These are phyloP conservation scores for Leptographium galeiforme DNA, from an alignment of 2,329 filamentous ascomycete genomes.

Conservation along the genomic window DNA sequence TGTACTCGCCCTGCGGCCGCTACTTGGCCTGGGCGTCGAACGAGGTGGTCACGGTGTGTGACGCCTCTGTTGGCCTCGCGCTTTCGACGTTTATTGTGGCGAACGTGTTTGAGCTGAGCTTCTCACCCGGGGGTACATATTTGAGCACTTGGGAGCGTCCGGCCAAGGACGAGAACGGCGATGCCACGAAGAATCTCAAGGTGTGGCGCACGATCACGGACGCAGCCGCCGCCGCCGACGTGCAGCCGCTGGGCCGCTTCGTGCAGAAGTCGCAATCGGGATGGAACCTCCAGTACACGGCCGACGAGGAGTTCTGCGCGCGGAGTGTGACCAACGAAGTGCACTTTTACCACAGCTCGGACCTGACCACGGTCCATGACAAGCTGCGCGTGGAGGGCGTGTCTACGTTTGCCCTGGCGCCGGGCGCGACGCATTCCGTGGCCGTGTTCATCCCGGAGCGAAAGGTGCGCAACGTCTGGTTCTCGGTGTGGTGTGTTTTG, in stretches of 20 bases:
- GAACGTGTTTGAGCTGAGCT: conserved; percentile 87
- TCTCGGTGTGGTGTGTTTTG: not conserved
- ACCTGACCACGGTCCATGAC: conserved; percentile 83
- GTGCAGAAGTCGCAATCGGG: conserved; percentile 92
- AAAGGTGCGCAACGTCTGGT: conserved; percentile 48
- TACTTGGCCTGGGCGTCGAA: conserved; percentile 92
- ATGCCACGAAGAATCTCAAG: conserved; percentile 92
- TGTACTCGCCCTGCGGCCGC: conserved; percentile 88
- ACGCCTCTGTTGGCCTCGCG: conserved; percentile 62
- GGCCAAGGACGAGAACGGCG: conserved; percentile 81
- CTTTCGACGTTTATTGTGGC: conserved; percentile 62
- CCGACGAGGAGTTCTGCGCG: conserved; percentile 86
- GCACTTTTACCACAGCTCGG: conserved; percentile 84
- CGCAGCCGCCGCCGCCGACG: conserved; percentile 40
- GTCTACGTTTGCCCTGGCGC: conserved; percentile 75
- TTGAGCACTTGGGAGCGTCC: conserved; percentile 95
- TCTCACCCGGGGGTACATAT: conserved; percentile 84
- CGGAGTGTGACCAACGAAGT: conserved; percentile 93
- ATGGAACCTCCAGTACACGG: conserved; percentile 95
- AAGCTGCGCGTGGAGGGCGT: conserved; percentile 89
- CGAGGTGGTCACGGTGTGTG: conserved; percentile 74
- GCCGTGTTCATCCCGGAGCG: conserved; percentile 92
- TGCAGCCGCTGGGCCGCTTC: conserved; percentile 69
- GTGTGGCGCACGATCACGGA: conserved; percentile 81
- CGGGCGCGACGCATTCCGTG: conserved; percentile 79